Conservation (phyloP, 2,329 filamentous ascomycete genomes). For the Neocucurbitaria cava region DNA sequence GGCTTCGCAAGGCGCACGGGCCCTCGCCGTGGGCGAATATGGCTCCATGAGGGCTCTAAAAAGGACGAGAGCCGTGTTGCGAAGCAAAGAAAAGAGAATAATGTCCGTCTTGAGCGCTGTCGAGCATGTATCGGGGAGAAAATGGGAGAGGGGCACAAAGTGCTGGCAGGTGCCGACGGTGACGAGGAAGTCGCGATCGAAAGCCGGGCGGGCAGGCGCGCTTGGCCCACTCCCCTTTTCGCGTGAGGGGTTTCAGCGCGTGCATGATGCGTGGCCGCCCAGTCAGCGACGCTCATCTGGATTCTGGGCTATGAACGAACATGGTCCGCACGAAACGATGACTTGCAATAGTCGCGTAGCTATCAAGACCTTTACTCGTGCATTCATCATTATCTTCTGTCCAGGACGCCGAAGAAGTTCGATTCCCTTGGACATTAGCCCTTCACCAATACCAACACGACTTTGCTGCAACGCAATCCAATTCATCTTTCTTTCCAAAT, state of each 20-base stretch:
- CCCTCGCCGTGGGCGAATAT: constrained; percentile 2
- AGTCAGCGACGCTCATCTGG: no score
- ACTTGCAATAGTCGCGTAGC: no score
- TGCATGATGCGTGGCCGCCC: neutral
- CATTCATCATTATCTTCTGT: no score
- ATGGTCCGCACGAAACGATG: no score
- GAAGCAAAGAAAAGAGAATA: neutral
- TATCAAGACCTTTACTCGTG: no score
- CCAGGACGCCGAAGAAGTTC: no score
- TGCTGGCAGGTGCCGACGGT: constrained; percentile 26
- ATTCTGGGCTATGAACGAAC: no score
- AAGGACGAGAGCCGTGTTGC: neutral
- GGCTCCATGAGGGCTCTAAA: constrained; percentile 6
- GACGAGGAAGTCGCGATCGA: constrained; percentile 31
- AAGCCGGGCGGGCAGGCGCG: constrained; percentile 19
- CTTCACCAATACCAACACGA: no score
- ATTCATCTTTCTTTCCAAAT: no score
- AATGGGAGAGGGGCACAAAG: constrained; percentile 30
- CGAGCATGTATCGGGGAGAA: constrained; percentile 8
- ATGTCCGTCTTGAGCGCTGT: neutral
- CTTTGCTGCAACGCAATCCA: no score
- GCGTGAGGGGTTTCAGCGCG: constrained; percentile 22
- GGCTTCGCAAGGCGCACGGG: constrained; percentile 4
- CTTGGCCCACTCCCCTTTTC: constrained; percentile 19
- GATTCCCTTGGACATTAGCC: no score